Evolutionary conservation across 1,284 basidiomycete genomes (phyloP).

Genomic region (Cryptococcus sp.): DNA sequence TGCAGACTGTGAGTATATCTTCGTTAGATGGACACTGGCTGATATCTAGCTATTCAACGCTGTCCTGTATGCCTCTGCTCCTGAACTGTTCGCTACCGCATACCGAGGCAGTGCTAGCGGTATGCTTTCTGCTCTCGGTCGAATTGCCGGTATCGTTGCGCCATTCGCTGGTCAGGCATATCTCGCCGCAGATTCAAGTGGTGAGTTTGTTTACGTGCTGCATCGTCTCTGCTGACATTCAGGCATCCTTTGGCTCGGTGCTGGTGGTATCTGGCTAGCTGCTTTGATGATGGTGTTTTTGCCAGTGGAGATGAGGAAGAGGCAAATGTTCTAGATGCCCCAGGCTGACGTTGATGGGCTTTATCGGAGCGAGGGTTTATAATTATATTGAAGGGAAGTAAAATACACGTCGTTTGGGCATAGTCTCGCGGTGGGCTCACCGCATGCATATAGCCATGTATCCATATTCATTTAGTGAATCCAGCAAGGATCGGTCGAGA

Average conservation of each 20-base stretch:
- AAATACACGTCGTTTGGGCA: too few species aligned
- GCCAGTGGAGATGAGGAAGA: conserved; percentile 38
- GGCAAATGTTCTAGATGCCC: conserved; percentile 35
- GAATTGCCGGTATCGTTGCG: conserved; percentile 12
- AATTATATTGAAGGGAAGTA: too few species aligned
- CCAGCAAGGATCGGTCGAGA: too few species aligned
- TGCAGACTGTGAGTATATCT: conserved; percentile 36
- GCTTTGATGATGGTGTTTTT: conserved; percentile 33
- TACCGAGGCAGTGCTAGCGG: conserved; percentile 44
- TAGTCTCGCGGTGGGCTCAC: too few species aligned
- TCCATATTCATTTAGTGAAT: too few species aligned
- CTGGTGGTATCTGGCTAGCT: conserved; percentile 39
- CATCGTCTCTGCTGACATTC: background rate
- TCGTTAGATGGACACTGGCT: background rate
- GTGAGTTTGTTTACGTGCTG: background rate
- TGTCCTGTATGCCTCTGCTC: conserved; percentile 48
- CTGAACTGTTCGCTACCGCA: conserved; percentile 46
- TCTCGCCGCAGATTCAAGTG: conserved; percentile 12
- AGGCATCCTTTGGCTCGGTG: conserved; percentile 42
- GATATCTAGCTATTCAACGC: conserved; percentile 41
- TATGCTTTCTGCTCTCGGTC: conserved; percentile 11
- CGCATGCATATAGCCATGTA: too few species aligned
- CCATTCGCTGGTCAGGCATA: conserved; percentile 23
- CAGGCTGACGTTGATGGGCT: too few species aligned
- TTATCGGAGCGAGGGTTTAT: too few species aligned